These are phyloP conservation scores for Aureobasidium sp. DNA, from an alignment of 2,329 filamentous ascomycete genomes.

Conservation along the genomic window DNA sequence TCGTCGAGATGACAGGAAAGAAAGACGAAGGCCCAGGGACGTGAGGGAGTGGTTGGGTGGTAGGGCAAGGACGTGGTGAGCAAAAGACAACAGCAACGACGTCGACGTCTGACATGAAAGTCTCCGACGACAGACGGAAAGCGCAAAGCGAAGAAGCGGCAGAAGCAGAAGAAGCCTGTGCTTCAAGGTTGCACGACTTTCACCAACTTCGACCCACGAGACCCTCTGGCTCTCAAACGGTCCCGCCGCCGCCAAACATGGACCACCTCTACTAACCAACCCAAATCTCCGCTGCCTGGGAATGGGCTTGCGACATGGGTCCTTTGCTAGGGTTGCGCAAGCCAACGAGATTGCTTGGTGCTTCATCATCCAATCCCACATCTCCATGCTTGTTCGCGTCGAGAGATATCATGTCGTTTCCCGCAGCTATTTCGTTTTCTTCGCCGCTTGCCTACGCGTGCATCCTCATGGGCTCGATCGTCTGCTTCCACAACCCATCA, in stretches of 20 bases:
- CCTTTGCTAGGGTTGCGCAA: conserved; percentile 14
- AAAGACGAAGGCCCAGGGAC: neutral
- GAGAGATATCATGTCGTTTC: neutral
- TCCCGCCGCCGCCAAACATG: conserved; percentile 14
- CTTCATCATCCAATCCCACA: neutral
- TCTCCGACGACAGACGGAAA: conserved; percentile 13
- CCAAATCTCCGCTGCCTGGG: conserved; percentile 13
- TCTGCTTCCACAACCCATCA: conserved; percentile 1
- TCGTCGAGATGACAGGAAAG: neutral
- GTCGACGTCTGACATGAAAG: conserved; percentile 10
- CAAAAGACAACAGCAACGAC: conserved; percentile 1
- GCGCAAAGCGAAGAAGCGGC: conserved; percentile 12
- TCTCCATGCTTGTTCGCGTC: neutral
- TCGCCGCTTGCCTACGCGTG: neutral
- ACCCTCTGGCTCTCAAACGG: conserved; percentile 13
- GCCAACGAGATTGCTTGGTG: neutral
- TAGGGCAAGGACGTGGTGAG: conserved; percentile 1
- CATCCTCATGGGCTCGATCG: conserved; percentile 1
- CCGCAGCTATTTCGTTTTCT: neutral
- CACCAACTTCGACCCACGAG: conserved; percentile 8
- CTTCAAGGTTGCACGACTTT: conserved; percentile 14
- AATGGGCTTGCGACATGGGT: conserved; percentile 9
- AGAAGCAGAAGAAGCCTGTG: conserved; percentile 11
- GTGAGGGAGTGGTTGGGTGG: neutral
- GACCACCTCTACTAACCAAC: neutral